A percentile compares a stretch with the other conserved stretches of the same genome.
These are phyloP conservation scores for Umbelopsis isabellina DNA, from an alignment of 192 early-diverging fungal species.

Conservation along the genomic window DNA sequence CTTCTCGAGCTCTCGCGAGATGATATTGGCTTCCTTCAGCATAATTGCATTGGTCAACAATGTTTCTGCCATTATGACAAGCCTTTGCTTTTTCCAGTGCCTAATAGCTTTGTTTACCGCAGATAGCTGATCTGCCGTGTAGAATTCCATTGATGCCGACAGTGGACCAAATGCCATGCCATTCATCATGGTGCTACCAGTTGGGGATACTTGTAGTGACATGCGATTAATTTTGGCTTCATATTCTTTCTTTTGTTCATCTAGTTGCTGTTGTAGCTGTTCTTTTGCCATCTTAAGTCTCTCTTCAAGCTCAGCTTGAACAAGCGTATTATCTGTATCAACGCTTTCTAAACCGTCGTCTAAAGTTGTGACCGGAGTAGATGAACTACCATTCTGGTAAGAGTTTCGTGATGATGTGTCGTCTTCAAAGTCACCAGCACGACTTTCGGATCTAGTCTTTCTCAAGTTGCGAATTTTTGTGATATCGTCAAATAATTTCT, in stretches of 20 bases:
- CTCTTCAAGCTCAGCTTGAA: conserved; percentile 37
- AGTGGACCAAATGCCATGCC: conserved; percentile 6
- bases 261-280: conserved; percentile 54
- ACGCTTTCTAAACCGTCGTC: conserved; percentile 44
- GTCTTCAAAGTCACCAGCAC: conserved; percentile 38
- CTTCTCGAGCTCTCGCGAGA: conserved; percentile 81
- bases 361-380: conserved; percentile 17
- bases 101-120: conserved; percentile 43
- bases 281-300: conserved; percentile 52
- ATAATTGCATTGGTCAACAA: conserved; percentile 70
- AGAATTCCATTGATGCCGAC: conserved; percentile 44
- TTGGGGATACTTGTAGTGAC: conserved; percentile 43
- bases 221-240: conserved; percentile 54
- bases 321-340: conserved; percentile 39
- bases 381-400: conserved; percentile 29
- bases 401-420: conserved; percentile 26
- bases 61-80: conserved; percentile 64
- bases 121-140: conserved; percentile 47
- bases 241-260: conserved; percentile 55
- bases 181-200: conserved; percentile 12
- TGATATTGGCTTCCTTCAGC: conserved; percentile 92
- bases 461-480: conserved; percentile 55
- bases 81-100: conserved; percentile 58
- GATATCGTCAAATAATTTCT: conserved; percentile 60
- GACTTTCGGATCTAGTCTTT: conserved; percentile 54